A percentile compares a stretch with the other conserved stretches of the same genome.
Conservation (phyloP, 768 basidiomycete genomes). For the Pisolithus tinctorius region DNA sequence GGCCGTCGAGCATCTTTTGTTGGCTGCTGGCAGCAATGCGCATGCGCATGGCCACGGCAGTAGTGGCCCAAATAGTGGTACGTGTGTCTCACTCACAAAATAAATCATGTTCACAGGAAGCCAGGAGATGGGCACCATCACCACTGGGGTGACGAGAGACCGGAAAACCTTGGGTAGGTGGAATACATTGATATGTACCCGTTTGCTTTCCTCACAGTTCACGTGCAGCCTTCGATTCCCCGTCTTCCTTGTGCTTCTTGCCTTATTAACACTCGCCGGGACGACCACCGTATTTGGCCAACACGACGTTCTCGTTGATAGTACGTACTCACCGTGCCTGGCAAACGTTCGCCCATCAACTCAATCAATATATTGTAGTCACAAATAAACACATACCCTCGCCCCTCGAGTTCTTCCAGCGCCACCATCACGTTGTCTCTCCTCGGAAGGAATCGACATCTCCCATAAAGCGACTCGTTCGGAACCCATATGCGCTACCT, state of each 20-base stretch:
- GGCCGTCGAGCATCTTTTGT: slow-evolving; percentile 84
- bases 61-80: slow-evolving; percentile 39
- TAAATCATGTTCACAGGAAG: slow-evolving; percentile 5
- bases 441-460: slow-evolving; percentile 2
- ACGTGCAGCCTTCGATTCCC: slow-evolving; percentile 59
- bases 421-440: slow-evolving; percentile 4
- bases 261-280: slow-evolving; percentile 49
- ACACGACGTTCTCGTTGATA: slow-evolving; percentile 55
- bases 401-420: slow-evolving; percentile 39
- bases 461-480: slow-evolving; percentile 32
- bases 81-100: slow-evolving; percentile 8
- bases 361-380: slow-evolving; percentile 29
- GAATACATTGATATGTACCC: background rate
- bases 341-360: background rate
- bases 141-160: slow-evolving; percentile 56
- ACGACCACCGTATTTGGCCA: slow-evolving; percentile 57
- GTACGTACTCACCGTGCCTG: slow-evolving; percentile 33
- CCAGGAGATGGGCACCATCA: slow-evolving; percentile 45
- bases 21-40: slow-evolving; percentile 65
- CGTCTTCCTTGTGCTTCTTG: slow-evolving; percentile 44
- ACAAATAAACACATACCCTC: slow-evolving; percentile 60
- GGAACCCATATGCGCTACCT: slow-evolving; percentile 70
- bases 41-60: slow-evolving; percentile 60
- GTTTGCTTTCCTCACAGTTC: background rate
- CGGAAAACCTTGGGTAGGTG: slow-evolving; percentile 36